These are phyloP conservation scores for Russula foetens DNA, from an alignment of 768 basidiomycete species.

Conservation along the genomic window DNA sequence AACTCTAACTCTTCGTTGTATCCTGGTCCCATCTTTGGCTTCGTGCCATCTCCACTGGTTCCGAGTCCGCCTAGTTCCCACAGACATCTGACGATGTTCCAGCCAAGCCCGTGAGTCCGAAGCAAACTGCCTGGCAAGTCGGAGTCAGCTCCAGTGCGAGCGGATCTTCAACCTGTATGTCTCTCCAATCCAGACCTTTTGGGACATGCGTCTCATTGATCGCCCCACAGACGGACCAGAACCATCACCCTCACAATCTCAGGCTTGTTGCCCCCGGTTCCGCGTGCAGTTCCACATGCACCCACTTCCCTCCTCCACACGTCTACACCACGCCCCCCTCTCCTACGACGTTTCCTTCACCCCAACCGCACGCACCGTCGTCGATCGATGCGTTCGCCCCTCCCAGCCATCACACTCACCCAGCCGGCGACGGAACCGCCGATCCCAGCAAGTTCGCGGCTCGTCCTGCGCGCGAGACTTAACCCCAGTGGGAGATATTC, in stretches of 20 bases:
- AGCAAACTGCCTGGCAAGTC: slow-evolving; percentile 37
- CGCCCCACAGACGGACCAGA: background rate
- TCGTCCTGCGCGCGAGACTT: slow-evolving; percentile 50
- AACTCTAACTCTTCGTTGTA: slow-evolving; percentile 43
- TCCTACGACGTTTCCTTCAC: slow-evolving; percentile 52
- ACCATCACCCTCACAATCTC: slow-evolving; percentile 22
- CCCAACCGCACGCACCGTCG: slow-evolving; percentile 48
- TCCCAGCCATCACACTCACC: slow-evolving; percentile 46
- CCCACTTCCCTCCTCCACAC: slow-evolving; percentile 50
- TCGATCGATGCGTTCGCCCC: slow-evolving; percentile 47
- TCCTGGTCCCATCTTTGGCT: slow-evolving; percentile 30
- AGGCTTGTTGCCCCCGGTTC: slow-evolving; percentile 31
- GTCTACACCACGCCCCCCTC: slow-evolving; percentile 51
- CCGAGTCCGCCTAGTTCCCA: slow-evolving; percentile 12
- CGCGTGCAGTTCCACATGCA: too few species aligned
- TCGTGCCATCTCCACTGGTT: slow-evolving; percentile 16
- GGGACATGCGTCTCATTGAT: too few species aligned
- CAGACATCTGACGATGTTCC: slow-evolving; percentile 35
- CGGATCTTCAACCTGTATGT: slow-evolving; percentile 37
- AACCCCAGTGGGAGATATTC: slow-evolving; percentile 48
- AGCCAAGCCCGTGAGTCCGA: slow-evolving; percentile 33
- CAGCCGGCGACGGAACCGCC: slow-evolving; percentile 62
- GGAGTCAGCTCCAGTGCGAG: slow-evolving; percentile 31
- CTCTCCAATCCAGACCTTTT: background rate
- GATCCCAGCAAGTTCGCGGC: slow-evolving; percentile 33